Base-by-base conservation (phyloP, 495 filamentous ascomycete species). In the Hypoxylon fragiforme region DNA sequence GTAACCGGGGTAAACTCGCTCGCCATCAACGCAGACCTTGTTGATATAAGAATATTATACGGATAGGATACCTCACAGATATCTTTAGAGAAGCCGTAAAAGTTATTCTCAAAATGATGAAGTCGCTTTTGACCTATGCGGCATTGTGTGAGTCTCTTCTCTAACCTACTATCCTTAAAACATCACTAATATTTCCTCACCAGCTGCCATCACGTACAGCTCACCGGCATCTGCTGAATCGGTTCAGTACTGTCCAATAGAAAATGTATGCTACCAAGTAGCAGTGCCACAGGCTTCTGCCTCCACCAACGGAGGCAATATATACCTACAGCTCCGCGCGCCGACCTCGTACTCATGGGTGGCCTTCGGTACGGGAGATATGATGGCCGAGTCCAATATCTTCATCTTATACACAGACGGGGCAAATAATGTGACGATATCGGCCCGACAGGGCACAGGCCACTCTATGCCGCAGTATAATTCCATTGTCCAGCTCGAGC, bases 391-490 rank as follows among this genome's bases (percentile, higher is more conserved):
- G 12, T 71, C 87, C 12, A 83, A 82, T 55, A 87, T 91, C 24
- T 89, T 89, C 55, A 64, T 90, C 22, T 77, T 88, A 54, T 90
- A 89, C 66, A 67, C 80, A 13, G 64, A 82, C 54, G 80, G 82
- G 3, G 54, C 57, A 7, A 81, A 79, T 13, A 82, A 87, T 55
- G 74, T 89, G 22, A 91, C 87, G 0, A 50, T 88, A 38, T 89
- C 86, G 14, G 77, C 84, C 2, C 79, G 87, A n/a, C 64, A 67
- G 16, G 81, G 81, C 13, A 67, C 62, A 11, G 79, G 77, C 3
- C 73, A 88, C 54, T 47, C 70, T 13, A 62, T 77, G 64, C 88
- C 88, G 0, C 14, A 65, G 14, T 74, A 74, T 57, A 78, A 86
- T 67, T 65, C 71, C 1, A 62, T 73, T 36, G 72, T 78, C 11